Evolutionary conservation across 2,329 filamentous ascomycete species (phyloP), one percentile per base, ranked within the genome.

Genomic region (Fusarium sp.): DNA sequence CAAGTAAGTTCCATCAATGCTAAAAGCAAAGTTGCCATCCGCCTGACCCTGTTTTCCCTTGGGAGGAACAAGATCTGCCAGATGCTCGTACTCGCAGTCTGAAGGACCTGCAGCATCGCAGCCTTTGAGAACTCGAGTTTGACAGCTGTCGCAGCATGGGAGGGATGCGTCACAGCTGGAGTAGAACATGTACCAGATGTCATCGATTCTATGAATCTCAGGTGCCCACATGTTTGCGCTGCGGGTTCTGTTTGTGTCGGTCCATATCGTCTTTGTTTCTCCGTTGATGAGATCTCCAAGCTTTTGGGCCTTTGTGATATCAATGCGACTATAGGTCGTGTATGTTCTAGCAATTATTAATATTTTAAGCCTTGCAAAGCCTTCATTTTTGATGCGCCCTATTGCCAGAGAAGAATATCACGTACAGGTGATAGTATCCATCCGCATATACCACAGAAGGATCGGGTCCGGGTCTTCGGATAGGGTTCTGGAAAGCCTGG

Each of bases 101-200:
- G 42, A 64, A 3, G 64, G 64, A 1, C 42, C 51, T 7, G 50
- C 50, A 2, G 44, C 46, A 8, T 60, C 34, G 14, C 64, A 64
- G 0, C 64, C 64, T 18, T 29, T 29, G 2, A 67, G 57, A 5
- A 67, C 64, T 6, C 64, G 50, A 6, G 64, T 67, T 10, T 56
- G 36, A 4, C 64, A 67, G 51, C 64, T 67, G 1, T 67, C 61
- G 10, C 64, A 67, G 6, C 64, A 67, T 3, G 61, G 18, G 2
- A 57, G 29, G 2, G 44, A 40, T 4, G 64, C 27, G 11, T 67
- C 44, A 46, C 61, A 67, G 14, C 61, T 64, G 0, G 66, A 67
- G 44, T 67, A 68, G 13, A 66, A 68, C 58, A 69, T 65, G 23
- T 65, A 55, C 63, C 64, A 69, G 2, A 29, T 46, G n/a, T 50